Evolutionary conservation across 768 basidiomycete genomes (phyloP), one percentile per base, ranked within the genome.

Genomic region (Tephrocybe sp.): DNA sequence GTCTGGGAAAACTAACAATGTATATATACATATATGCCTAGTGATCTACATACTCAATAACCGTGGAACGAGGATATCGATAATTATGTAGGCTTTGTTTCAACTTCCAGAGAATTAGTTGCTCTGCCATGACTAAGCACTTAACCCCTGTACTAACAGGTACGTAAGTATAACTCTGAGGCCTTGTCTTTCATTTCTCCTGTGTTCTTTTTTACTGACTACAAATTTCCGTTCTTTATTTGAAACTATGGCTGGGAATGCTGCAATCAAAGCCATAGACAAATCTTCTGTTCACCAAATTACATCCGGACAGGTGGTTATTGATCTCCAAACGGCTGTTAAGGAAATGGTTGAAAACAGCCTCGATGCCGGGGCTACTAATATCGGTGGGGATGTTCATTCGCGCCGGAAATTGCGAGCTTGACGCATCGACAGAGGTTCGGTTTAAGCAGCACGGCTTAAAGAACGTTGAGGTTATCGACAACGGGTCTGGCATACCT

Each of bases 261-360:
- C 47, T 9, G 55, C 60, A 39, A 79, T 81, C 42, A 75, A 73
- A 53, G 75, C 86, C 4, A 93, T 98, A 57, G 92, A 95, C 61
- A 69, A 72, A 2, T 68, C 77, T 4, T 90, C 94, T 3, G 76
- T 95, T 9, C 97, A 98, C 66, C 77, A 82, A 48, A 90, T 99
- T 48, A 90, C 94, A 0, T 93, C 93, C 2, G 96, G 96, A 1
- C 97, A 98, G 66, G 96, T 98, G 40, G 89, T 98, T 1, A 77
- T 95, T 23, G 93, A 97, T 65, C 80, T 98, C 0, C 93, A 94
- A 64, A 90, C 89, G 0, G 93, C 93, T 1, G 86, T 98, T 52
- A 99, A 98, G 65, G 97, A 99, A 67, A 82, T 98, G 8, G 81
- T 99, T 2, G 97, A 99, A 70, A 99, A 99, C 65, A 90, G 92